Evolutionary conservation across 2,329 filamentous ascomycete species (phyloP), one percentile per base, ranked within the genome.

Genomic region (Aspergillus sergii): DNA sequence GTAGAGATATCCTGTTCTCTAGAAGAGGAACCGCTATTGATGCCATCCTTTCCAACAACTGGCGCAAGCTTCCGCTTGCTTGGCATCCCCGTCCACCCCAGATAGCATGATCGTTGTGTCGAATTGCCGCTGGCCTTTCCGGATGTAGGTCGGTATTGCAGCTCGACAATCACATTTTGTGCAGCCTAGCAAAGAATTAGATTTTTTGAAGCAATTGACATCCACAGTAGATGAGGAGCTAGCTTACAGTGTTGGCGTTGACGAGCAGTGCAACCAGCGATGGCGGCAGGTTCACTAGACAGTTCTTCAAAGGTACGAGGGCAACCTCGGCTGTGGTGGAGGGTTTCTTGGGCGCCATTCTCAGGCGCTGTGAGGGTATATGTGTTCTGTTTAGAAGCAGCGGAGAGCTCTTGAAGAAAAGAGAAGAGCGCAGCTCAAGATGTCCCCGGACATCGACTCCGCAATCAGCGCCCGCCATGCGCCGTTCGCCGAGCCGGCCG

Each of bases 1-100:
- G 90, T 83, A 36, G 90, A 82, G 7, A 91, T 79, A 66, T 97
- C 93, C 74, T 93, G 91, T 65, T 95, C 92, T 72, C 89, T 85
- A 14, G 66, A 62, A 14, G 83, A 81, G n/a, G 80, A 76, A n/a
- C 82, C 83, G 34, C 84, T 84, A 68, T 82, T 86, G 69, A 93
- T 85, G 0, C 92, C 91, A 73, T 95, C 91, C 69, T 90, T 88
- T 61, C 87, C 85, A 32, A 95, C 88, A 32, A 94, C 85, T 0
- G 92, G 87, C 14, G 89, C 87, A 69, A 91, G 82, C 76, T 89
- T 91, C 73, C 92, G 88, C 84, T 94, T 96, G 83, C 94, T 97
- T 68, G 93, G 91, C 92, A 99, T 96, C 71, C 95, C 95, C 12
- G 95, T 97, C 95, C 95, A 99, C 76, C 95, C 95, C 64, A 96